Percentiles rank a stretch among this genome's conserved stretches.
Evolutionary conservation across 306 rosid species (phyloP).

Genomic region (Lathyrus aphaca): DNA sequence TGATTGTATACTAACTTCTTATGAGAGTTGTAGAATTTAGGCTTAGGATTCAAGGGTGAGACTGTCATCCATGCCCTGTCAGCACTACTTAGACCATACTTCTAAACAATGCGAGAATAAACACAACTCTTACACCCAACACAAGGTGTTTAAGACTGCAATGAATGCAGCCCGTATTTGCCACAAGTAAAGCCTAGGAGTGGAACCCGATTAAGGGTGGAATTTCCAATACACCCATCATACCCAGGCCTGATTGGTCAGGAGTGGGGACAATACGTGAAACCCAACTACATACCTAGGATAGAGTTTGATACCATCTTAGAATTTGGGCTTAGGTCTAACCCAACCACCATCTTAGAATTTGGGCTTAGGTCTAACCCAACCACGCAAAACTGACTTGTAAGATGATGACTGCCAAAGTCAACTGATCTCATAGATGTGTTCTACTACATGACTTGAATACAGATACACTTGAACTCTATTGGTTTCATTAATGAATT

Average conservation of each 20-base stretch:
- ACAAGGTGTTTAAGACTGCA: neutral
- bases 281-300: neutral
- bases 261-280: neutral
- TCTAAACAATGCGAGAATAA: neutral
- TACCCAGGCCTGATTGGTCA: neutral
- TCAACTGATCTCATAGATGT: conserved; percentile 7
- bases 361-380: neutral
- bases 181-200: neutral
- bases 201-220: neutral
- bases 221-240: neutral
- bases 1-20: conserved; percentile 24
- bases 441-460: conserved; percentile 3
- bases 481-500: conserved; percentile 13
- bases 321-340: too few species aligned
- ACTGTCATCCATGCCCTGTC: too few species aligned
- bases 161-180: conserved; percentile 9
- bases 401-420: neutral
- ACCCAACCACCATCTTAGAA: conserved; percentile 1
- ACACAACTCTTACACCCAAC: neutral
- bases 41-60: neutral
- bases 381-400: neutral
- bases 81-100: too few species aligned
- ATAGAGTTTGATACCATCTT: neutral
- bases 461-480: conserved; percentile 3
- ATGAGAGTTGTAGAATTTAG: neutral